Evolutionary conservation across 768 basidiomycete genomes (phyloP).

Genomic region (Calocybe gangraenosa): DNA sequence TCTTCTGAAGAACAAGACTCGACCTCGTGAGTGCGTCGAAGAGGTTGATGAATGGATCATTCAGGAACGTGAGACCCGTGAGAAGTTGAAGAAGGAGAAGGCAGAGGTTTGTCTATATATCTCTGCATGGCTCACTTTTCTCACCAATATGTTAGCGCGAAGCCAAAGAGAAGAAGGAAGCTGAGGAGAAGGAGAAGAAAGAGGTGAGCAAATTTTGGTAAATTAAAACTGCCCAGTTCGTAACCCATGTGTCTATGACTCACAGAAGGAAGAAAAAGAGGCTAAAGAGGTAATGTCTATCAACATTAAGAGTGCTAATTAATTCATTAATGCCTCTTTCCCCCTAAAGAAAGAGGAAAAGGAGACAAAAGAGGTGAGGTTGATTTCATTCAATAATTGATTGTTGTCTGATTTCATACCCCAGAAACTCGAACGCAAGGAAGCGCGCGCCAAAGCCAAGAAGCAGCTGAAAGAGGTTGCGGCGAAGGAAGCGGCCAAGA

Average conservation of each 20-base stretch:
- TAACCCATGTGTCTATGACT: constrained; percentile 7
- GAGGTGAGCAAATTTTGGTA: constrained; percentile 27
- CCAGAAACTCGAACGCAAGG: constrained; percentile 54
- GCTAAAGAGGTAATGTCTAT: constrained; percentile 34
- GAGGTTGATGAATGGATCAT: constrained; percentile 76
- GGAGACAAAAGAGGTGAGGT: constrained; percentile 51
- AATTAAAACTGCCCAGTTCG: neutral
- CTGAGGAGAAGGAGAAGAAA: constrained; percentile 57
- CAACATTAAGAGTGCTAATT: neutral
- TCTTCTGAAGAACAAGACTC: constrained; percentile 84
- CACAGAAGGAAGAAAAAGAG: constrained; percentile 49
- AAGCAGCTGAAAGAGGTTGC: constrained; percentile 26
- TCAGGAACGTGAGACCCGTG: constrained; percentile 79
- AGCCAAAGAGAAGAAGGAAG: constrained; percentile 76
- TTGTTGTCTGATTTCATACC: neutral
- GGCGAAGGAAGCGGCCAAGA: constrained; percentile 32
- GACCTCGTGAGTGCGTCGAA: constrained; percentile 81
- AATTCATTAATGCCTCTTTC: constrained; percentile 6
- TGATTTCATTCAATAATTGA: constrained; percentile 1
- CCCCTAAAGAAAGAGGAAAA: constrained; percentile 45
- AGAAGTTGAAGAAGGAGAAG: constrained; percentile 81
- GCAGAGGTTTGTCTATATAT: constrained; percentile 38
- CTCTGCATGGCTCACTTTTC: constrained; percentile 9
- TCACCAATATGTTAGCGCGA: constrained; percentile 50
- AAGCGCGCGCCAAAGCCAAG: constrained; percentile 52